Evolutionary conservation across 148 eudicot genomes (phyloP).

Genomic region (Diospyros kaki): DNA sequence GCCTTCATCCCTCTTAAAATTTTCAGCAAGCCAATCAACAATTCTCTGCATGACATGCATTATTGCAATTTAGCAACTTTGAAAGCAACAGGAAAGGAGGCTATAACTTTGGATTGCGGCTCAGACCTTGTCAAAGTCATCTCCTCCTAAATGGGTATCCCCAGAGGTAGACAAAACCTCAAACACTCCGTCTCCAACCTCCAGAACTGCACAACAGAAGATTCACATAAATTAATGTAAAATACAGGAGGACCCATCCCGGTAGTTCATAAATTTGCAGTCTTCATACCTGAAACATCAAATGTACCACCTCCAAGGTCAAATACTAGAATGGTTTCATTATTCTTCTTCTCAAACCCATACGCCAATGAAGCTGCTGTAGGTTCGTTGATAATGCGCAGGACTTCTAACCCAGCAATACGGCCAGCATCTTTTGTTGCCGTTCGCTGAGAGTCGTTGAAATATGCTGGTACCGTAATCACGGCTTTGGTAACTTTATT

Average conservation of each 20-base stretch:
- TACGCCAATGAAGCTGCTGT: slow-evolving; percentile 63
- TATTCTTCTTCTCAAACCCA: slow-evolving; percentile 52
- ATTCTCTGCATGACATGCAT: slow-evolving; percentile 21
- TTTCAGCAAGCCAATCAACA: slow-evolving; percentile 43
- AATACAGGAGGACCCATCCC: no score
- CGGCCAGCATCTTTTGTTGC: slow-evolving; percentile 76
- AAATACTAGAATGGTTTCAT: slow-evolving; percentile 50
- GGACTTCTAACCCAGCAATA: slow-evolving; percentile 51
- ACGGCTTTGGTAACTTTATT: slow-evolving; percentile 70
- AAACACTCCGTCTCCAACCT: slow-evolving; percentile 67
- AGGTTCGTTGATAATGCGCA: slow-evolving; percentile 50
- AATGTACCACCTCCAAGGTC: slow-evolving; percentile 59
- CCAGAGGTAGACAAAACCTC: slow-evolving; percentile 58
- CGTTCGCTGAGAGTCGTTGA: slow-evolving; percentile 80
- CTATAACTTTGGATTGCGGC: background rate
- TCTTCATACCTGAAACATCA: slow-evolving; percentile 46
- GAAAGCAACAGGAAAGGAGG: background rate
- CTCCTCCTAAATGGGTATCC: slow-evolving; percentile 53
- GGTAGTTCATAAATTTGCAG: no score
- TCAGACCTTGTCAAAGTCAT: slow-evolving; percentile 50
- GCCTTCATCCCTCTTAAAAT: slow-evolving; percentile 35
- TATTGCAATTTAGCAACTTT: background rate
- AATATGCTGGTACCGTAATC: slow-evolving; percentile 77
- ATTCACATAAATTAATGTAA: no score
- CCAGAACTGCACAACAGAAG: slow-evolving; percentile 34